Conservation (phyloP, 768 basidiomycete genomes). For the Leucosporidium creatinivorum region DNA sequence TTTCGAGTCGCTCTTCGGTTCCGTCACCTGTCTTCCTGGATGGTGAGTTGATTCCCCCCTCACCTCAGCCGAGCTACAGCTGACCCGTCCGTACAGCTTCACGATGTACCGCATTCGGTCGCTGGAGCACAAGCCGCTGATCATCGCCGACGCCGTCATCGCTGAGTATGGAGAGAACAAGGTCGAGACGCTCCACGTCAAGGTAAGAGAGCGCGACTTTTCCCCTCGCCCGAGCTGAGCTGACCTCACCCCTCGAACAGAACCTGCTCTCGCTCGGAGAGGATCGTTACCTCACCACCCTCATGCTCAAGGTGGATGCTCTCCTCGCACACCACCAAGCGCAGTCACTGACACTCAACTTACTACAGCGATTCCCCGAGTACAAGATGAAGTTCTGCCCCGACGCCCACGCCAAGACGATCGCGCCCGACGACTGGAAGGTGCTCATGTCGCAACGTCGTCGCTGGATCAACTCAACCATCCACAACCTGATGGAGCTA, state of each 20-base stretch:
- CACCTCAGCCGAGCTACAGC: neutral
- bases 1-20: conserved; percentile 92
- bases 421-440: conserved; percentile 79
- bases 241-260: conserved; percentile 54
- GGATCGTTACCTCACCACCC: conserved; percentile 95
- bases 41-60: conserved; percentile 86
- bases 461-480: conserved; percentile 99
- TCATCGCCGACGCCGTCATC: conserved; percentile 71
- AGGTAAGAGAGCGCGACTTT: neutral
- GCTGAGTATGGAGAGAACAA: conserved; percentile 90
- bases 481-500: conserved; percentile 91
- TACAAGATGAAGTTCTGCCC: conserved; percentile 94
- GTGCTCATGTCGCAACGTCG: conserved; percentile 90
- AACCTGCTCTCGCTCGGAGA: conserved; percentile 95
- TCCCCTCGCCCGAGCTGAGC: neutral
- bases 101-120: conserved; percentile 92
- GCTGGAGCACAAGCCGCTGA: conserved; percentile 85
- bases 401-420: conserved; percentile 87
- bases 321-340: neutral
- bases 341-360: neutral
- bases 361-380: conserved; percentile 63
- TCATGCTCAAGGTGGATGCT: conserved; percentile 60
- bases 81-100: conserved; percentile 60
- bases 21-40: conserved; percentile 96
- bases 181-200: conserved; percentile 77